phyloP scores from a whole-genome alignment of 2,329 filamentous ascomycete genomes.

The Madurella mycetomatis region DNA sequence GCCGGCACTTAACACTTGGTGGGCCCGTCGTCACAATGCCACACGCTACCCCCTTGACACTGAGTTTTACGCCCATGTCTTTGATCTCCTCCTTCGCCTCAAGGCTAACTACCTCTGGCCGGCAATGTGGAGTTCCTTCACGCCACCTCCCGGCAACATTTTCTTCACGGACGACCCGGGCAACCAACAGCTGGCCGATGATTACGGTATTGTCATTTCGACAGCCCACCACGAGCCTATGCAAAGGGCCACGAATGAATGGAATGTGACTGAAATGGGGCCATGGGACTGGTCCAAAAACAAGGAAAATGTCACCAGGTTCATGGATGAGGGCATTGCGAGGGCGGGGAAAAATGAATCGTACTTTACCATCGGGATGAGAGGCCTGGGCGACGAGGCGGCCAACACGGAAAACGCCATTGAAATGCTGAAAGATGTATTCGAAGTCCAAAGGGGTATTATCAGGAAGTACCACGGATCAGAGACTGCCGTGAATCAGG shows the following conservation, averaged over 20 bases:
- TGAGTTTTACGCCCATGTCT: constrained; percentile 58
- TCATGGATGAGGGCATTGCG: constrained; percentile 52
- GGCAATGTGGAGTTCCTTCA: constrained; percentile 55
- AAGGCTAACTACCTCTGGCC: constrained; percentile 65
- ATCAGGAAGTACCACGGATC: constrained; percentile 43
- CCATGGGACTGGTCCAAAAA: constrained; percentile 59
- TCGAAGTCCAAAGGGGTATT: constrained; percentile 47
- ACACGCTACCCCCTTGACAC: constrained; percentile 45
- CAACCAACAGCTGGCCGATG: constrained; percentile 56
- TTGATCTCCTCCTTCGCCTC: constrained; percentile 58
- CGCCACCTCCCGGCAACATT: constrained; percentile 44
- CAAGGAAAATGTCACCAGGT: constrained; percentile 48
- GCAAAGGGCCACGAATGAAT: constrained; percentile 53
- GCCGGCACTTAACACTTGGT: constrained; percentile 52
- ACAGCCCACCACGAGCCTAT: constrained; percentile 64
- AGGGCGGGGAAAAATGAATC: constrained; percentile 54
- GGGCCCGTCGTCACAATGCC: constrained; percentile 47
- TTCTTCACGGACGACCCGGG: constrained; percentile 59
- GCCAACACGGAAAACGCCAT: constrained; percentile 49
- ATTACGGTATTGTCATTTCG: constrained; percentile 60
- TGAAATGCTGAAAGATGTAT: constrained; percentile 47
- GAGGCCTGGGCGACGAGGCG: constrained; percentile 54
- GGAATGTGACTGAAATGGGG: constrained; percentile 31
- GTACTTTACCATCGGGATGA: constrained; percentile 56
- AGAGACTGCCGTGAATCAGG: constrained; percentile 31